Conservation (phyloP, 352 stramenopile species). For the Phytophthora crassamura region DNA sequence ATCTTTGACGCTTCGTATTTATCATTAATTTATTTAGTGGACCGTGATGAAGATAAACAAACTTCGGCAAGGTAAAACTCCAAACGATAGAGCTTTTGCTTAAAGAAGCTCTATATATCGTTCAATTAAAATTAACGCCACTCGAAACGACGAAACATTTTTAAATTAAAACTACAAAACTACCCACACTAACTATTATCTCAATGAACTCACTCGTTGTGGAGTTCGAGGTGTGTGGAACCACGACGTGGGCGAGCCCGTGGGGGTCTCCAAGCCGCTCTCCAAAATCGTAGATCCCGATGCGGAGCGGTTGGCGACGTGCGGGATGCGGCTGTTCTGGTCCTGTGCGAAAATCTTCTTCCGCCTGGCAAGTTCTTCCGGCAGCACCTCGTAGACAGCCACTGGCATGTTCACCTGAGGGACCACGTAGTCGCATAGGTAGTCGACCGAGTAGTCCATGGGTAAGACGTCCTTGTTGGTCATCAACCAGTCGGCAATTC, state of each 20-base stretch:
- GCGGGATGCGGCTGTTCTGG: constrained; percentile 37
- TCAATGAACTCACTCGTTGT: constrained; percentile 13
- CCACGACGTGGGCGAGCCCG: constrained; percentile 32
- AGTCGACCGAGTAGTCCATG: constrained; percentile 42
- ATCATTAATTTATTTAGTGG: constrained; percentile 7
- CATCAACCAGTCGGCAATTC: constrained; percentile 55
- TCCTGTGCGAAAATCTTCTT: constrained; percentile 44
- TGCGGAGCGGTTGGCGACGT: constrained; percentile 24
- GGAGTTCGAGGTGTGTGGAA: constrained; percentile 35
- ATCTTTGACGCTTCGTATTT: constrained; percentile 1
- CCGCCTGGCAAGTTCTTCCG: constrained; percentile 31
- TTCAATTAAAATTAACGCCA: too few species aligned
- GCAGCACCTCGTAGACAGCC: constrained; percentile 46
- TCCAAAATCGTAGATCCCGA: constrained; percentile 36
- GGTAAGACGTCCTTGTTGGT: constrained; percentile 45
- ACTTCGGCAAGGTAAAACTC: too few species aligned
- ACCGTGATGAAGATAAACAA: too few species aligned
- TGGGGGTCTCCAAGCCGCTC: constrained; percentile 28
- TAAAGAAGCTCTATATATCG: too few species aligned
- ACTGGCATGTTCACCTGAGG: constrained; percentile 43
- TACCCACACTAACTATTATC: too few species aligned
- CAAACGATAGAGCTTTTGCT: too few species aligned
- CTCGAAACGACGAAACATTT: too few species aligned
- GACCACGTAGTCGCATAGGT: constrained; percentile 45
- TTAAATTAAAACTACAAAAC: too few species aligned